phyloP scores from a whole-genome alignment of 2,329 filamentous ascomycete genomes.

The Thelonectria blattea region DNA sequence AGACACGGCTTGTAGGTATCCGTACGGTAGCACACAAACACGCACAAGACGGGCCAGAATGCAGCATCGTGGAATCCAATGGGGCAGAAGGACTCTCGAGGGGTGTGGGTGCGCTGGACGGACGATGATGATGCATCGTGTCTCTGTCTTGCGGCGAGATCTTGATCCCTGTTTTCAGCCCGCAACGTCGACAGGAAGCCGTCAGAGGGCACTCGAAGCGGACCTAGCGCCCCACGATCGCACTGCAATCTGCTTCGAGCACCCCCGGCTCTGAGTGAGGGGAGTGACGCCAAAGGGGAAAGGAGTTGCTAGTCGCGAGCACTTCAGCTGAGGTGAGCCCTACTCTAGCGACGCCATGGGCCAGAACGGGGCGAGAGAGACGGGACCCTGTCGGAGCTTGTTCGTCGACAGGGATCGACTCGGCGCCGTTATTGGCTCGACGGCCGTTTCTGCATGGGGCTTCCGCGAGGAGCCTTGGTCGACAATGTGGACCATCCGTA shows the following conservation, averaged over 20 bases:
- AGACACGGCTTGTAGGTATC: not conserved
- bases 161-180: slow-evolving; percentile 40
- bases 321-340: slow-evolving; percentile 50
- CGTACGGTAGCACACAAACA: slow-evolving; percentile 7
- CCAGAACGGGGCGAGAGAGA: slow-evolving; percentile 15
- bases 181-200: slow-evolving; percentile 32
- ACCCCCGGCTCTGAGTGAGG: slow-evolving; percentile 28
- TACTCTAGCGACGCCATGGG: slow-evolving; percentile 39
- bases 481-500: slow-evolving; percentile 9
- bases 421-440: slow-evolving; percentile 36
- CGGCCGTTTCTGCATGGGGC: slow-evolving; percentile 14
- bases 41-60: slow-evolving; percentile 20
- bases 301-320: slow-evolving; percentile 35
- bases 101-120: not conserved
- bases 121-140: not conserved
- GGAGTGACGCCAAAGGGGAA: slow-evolving; percentile 37
- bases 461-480: slow-evolving; percentile 21
- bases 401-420: slow-evolving; percentile 36
- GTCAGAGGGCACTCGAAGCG: slow-evolving; percentile 29
- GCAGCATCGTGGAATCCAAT: slow-evolving; percentile 16
- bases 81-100: slow-evolving; percentile 6
- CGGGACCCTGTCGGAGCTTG: slow-evolving; percentile 37
- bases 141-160: slow-evolving; percentile 27
- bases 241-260: slow-evolving; percentile 39
- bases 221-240: slow-evolving; percentile 37